phyloP scores from a whole-genome alignment of 257 asterid genomes.

The Ilex aquifolium region DNA sequence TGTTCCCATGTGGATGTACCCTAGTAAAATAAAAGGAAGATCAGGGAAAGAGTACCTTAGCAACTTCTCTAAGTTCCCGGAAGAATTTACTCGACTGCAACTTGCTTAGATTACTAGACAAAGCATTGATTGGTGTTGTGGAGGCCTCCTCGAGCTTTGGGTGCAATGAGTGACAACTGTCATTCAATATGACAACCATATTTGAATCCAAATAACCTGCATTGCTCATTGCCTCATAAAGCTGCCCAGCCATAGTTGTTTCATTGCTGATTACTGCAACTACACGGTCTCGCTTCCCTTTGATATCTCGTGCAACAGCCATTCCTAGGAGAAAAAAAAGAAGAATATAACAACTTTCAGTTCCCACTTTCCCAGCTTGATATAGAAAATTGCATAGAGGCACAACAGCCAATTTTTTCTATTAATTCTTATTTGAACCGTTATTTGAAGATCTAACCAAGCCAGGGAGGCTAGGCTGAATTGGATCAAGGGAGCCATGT shows the following conservation, averaged over 20 bases:
- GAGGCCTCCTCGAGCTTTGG: slow-evolving; percentile 70
- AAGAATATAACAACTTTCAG: not conserved
- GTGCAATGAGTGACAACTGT: slow-evolving; percentile 61
- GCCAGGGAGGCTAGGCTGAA: too few relatives aligned
- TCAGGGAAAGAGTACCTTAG: slow-evolving; percentile 51
- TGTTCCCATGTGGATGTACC: too few relatives aligned
- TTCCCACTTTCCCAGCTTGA: not conserved
- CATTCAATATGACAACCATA: slow-evolving; percentile 76
- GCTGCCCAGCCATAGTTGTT: slow-evolving; percentile 85
- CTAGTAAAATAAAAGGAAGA: too few relatives aligned
- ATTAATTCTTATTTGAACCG: not conserved
- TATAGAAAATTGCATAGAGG: slow-evolving; percentile 2
- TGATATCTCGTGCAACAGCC: slow-evolving; percentile 91
- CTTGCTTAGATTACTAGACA: slow-evolving; percentile 73
- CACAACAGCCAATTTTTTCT: not conserved
- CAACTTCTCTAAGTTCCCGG: slow-evolving; percentile 68
- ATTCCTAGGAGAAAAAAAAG: slow-evolving; percentile 39
- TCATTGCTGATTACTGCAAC: slow-evolving; percentile 88
- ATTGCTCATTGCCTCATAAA: slow-evolving; percentile 93
- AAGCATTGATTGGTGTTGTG: slow-evolving; percentile 55
- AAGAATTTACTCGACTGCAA: slow-evolving; percentile 76
- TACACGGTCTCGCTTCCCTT: slow-evolving; percentile 68
- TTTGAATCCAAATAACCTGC: slow-evolving; percentile 89
- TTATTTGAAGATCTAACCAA: too few relatives aligned
- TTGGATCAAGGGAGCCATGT: too few relatives aligned